phyloP scores from a whole-genome alignment of 305 asterid species.

The Caryopteris hybrid region DNA sequence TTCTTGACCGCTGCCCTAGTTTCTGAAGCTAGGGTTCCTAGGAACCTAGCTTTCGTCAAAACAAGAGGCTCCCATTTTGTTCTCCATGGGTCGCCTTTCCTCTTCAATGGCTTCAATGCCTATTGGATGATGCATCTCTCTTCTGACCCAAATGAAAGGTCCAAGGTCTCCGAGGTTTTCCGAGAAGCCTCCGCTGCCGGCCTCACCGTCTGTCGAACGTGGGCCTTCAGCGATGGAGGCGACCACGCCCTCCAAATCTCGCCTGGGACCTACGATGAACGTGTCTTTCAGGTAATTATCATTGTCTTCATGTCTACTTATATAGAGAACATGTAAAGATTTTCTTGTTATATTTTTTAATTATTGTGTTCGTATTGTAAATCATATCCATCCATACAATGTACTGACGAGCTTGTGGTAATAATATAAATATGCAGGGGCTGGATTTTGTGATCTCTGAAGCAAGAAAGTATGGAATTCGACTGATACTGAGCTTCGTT shows the following conservation, averaged over 20 bases:
- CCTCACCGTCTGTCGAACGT: constrained; percentile 60
- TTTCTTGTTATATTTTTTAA: no score
- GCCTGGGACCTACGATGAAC: constrained; percentile 57
- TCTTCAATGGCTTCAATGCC: constrained; percentile 72
- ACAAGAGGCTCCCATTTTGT: constrained; percentile 40
- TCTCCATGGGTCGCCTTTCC: constrained; percentile 50
- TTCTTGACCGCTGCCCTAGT: neutral
- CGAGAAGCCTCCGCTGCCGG: constrained; percentile 53
- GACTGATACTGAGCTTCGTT: constrained; percentile 56
- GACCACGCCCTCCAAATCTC: constrained; percentile 47
- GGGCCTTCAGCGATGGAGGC: constrained; percentile 75
- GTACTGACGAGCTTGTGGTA: no score
- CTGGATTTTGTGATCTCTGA: constrained; percentile 71
- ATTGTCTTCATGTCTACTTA: no score
- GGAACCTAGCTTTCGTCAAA: constrained; percentile 29
- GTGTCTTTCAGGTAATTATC: constrained; percentile 61
- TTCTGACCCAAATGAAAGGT: constrained; percentile 35
- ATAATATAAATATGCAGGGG: constrained; percentile 30
- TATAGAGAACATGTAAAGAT: no score
- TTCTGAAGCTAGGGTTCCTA: constrained; percentile 16
- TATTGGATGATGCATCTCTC: constrained; percentile 78
- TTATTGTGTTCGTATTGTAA: no score
- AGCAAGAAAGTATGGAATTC: constrained; percentile 51
- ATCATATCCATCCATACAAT: no score
- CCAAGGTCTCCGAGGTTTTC: constrained; percentile 49